Evolutionary conservation across 495 filamentous ascomycete species (phyloP), one percentile per base, ranked within the genome.

Genomic region (Cercophora scortea): DNA sequence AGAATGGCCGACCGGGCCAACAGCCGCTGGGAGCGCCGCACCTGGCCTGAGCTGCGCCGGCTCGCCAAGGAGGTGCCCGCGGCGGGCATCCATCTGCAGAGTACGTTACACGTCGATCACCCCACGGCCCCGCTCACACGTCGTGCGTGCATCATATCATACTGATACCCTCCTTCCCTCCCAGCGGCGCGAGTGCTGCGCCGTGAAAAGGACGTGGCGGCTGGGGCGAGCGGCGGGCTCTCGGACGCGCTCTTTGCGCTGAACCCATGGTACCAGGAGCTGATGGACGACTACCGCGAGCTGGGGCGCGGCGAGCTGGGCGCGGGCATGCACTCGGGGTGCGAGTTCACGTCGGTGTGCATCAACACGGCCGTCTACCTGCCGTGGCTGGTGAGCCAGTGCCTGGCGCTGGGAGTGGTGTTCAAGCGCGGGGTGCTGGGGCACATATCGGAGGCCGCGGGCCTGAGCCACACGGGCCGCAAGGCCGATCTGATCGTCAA

Each of bases 331-430:
- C 81, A 87, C 52, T 85, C 81, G 11, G 90, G 78, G 9, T 85
- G 79, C 34, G 70, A 72, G 39, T 96, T 90, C 64, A 88, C 78
- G 3, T 91, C 87, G 0, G 85, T 95, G 19, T 96, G 90, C 69
- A 91, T 97, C 63, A 96, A 97, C 71, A 85, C 86, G 0, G 82
- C 87, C 44, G 58, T 96, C 50, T 96, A 96, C 71, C 82, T 95
- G 10, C 83, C 89, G 9, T 96, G 87, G 79, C 81, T 97, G 0
- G 69, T 85, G 0, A 82, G 83, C 2, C 83, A 91, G 66, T 95
- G 89, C 70, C 75, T 84, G 7, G 76, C 75, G 54, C 76, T 77
- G 45, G 89, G 88, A 9, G 83, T 86, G 0, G 67, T 79, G 5
- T 73, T 97, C 62, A 80, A 65, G 38, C 72, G 81, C n/a, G 76